Evolutionary conservation across 78 protist genomes (phyloP).

Genomic region (Guillardia theta): DNA sequence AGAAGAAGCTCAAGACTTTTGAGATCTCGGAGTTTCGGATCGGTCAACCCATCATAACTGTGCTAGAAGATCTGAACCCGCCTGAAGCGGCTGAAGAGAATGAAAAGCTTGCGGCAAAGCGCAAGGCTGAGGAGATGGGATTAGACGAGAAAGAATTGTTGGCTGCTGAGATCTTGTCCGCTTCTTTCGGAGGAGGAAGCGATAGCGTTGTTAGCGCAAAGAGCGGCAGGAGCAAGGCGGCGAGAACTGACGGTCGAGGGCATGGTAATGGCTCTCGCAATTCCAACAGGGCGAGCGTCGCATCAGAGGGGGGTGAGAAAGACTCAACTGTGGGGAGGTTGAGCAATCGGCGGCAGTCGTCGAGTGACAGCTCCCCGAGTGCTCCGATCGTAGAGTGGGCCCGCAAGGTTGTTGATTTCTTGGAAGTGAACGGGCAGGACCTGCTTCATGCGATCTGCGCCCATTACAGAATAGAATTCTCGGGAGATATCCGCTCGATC

Average conservation of each 20-base stretch:
- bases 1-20: too few relatives aligned
- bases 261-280: not conserved
- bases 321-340: too few relatives aligned
- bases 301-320: too few relatives aligned
- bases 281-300: too few relatives aligned
- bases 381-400: not conserved
- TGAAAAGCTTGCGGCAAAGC: not conserved
- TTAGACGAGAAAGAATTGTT: not conserved
- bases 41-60: too few relatives aligned
- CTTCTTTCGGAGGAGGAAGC: not conserved
- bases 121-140: not conserved
- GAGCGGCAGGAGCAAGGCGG: not conserved
- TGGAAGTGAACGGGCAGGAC: slow-evolving; percentile 2
- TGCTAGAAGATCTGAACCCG: too few relatives aligned
- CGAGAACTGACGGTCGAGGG: not conserved
- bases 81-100: too few relatives aligned
- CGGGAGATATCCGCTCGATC: not conserved
- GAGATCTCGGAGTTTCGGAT: too few relatives aligned
- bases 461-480: not conserved
- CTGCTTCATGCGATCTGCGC: slow-evolving; percentile 7
- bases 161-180: not conserved
- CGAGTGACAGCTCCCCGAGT: not conserved
- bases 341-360: not conserved
- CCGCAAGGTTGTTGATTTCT: not conserved
- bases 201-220: not conserved